Evolutionary conservation across 768 basidiomycete genomes (phyloP).

Genomic region (Neoboletus brunneissimus): DNA sequence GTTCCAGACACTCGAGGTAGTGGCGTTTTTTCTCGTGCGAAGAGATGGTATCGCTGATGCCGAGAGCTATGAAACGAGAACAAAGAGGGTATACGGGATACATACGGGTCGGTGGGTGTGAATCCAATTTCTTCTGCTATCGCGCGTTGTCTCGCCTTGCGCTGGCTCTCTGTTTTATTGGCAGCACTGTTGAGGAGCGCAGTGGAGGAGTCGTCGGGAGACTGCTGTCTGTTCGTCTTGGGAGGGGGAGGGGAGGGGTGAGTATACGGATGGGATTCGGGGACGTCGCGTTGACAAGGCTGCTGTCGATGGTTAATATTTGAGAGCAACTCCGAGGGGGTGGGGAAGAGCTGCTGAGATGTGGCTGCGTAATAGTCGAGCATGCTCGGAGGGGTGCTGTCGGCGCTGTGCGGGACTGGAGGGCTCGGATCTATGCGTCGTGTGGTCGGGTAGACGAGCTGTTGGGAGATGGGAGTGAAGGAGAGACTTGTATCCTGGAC

Average conservation of each 20-base stretch:
- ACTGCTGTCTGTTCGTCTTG: constrained; percentile 7
- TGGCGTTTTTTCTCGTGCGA: constrained; percentile 77
- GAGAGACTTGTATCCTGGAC: constrained; percentile 2
- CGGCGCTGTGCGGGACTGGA: not conserved
- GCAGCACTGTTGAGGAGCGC: constrained; percentile 1
- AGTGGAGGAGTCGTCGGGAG: constrained; percentile 3
- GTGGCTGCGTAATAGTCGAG: constrained; percentile 24
- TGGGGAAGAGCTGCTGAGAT: constrained; percentile 50
- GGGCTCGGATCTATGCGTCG: constrained; percentile 3
- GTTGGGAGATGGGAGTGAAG: constrained; percentile 8
- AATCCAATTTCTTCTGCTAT: constrained; percentile 57
- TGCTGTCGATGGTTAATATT: constrained; percentile 32
- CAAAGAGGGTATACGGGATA: not conserved
- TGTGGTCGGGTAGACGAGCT: constrained; percentile 13
- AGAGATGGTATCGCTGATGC: constrained; percentile 61
- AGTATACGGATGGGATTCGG: constrained; percentile 3
- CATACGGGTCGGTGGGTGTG: constrained; percentile 60
- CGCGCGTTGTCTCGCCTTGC: constrained; percentile 57
- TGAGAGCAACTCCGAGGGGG: constrained; percentile 60
- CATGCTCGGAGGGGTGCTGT: not conserved
- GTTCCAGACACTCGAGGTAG: constrained; percentile 71
- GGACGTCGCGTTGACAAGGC: not conserved
- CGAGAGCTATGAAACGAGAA: not conserved
- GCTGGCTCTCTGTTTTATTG: constrained; percentile 45
- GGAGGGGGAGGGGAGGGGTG: constrained; percentile 13